phyloP scores from a whole-genome alignment of 331 rosid species.

The Quercus lobata region DNA sequence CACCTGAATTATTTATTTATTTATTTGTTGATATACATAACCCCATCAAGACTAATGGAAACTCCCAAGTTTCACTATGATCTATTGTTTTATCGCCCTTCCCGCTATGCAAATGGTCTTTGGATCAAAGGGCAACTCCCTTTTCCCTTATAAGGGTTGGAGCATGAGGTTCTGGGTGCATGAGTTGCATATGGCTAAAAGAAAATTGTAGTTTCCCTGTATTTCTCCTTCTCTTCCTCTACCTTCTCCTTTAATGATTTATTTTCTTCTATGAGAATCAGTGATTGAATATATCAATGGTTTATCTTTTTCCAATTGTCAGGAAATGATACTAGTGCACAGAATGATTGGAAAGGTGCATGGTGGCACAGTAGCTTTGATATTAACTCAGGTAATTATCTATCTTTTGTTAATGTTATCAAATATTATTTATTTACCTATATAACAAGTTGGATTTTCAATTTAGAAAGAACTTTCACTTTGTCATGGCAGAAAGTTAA shows the following conservation, averaged over 20 bases:
- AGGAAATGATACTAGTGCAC: conserved; percentile 84
- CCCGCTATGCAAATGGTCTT: background rate
- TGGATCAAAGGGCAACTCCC: background rate
- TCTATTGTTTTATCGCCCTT: background rate
- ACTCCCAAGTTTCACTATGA: background rate
- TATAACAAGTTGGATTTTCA: conserved; percentile 10
- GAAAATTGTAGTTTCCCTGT: background rate
- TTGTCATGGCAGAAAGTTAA: background rate
- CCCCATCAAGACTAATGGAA: background rate
- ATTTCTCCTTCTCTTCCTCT: background rate
- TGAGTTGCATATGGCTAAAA: background rate
- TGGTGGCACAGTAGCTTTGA: conserved; percentile 97
- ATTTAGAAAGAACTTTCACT: conserved; percentile 11
- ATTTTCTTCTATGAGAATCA: background rate
- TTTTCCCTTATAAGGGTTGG: background rate
- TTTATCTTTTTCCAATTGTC: conserved; percentile 23
- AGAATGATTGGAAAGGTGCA: conserved; percentile 95
- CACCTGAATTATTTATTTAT: background rate
- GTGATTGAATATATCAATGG: background rate
- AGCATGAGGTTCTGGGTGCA: background rate
- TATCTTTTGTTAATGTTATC: conserved; percentile 11
- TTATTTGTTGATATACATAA: background rate
- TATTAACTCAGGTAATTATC: conserved; percentile 67
- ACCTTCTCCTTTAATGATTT: background rate
- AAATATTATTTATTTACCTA: background rate